These are phyloP conservation scores for Penicillium sp. DNA, from an alignment of 2,329 filamentous ascomycete species.

Conservation along the genomic window DNA sequence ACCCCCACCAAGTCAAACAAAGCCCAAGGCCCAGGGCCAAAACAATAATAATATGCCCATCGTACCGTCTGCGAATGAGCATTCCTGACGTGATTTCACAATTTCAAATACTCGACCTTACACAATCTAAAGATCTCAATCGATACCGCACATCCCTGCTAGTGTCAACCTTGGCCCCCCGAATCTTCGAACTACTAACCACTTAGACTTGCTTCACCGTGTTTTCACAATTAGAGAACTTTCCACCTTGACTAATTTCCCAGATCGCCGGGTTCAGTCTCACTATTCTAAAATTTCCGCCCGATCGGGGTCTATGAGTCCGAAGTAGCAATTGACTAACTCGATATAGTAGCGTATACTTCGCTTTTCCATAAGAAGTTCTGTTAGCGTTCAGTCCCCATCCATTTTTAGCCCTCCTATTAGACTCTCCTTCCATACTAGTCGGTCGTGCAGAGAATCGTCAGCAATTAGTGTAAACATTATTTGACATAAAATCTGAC, in stretches of 20 bases:
- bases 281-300: background rate
- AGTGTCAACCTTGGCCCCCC: constrained; percentile 17
- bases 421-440: background rate
- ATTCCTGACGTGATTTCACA: background rate
- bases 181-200: background rate
- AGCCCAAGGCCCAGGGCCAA: background rate
- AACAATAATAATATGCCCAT: background rate
- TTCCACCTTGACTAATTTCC: background rate
- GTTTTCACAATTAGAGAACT: background rate
- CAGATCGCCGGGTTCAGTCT: background rate
- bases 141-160: constrained; percentile 24
- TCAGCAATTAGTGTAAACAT: background rate
- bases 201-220: background rate
- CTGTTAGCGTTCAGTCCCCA: background rate
- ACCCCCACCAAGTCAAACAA: background rate
- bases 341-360: background rate
- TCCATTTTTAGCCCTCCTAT: background rate
- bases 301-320: background rate
- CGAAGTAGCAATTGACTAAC: background rate
- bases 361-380: background rate
- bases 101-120: constrained; percentile 12
- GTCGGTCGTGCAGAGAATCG: background rate
- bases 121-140: constrained; percentile 24
- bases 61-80: background rate
- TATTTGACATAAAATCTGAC: background rate